Base-by-base conservation (phyloP, 805 yeast genomes). In the Starmera dryadoides region DNA sequence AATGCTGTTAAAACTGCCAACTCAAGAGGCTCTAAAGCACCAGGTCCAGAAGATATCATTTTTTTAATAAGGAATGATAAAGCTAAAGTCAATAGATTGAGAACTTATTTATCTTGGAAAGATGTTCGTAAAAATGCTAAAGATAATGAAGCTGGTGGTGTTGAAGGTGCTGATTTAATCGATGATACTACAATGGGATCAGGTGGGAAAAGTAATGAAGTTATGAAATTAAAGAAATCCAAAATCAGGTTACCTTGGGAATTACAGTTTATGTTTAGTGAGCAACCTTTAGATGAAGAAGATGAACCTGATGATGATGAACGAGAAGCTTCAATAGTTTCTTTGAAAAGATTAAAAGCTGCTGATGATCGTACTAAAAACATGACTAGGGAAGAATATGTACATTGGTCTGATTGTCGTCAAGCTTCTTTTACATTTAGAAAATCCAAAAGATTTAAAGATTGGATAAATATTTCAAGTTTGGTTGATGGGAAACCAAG, bases 351-450 rank as follows among this genome's bases (percentile, higher is more conserved):
- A 42, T 71, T 93, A 48, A 87, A 88, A 53, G 80, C 77, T 60
- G 97, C 97, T 4, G 98, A 93, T 61, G 96, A 93, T 37, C 71
- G 98, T 45, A 93, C 98, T 0, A 77, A 71, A 47, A 75, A 82
- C 49, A 93, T 93, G 98, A 93, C 98, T 1, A 83, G 80, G 55
- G 96, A 93, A 52, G 98, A 93, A 57, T 93, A 93, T 54, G 98
- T 89, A 15, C 98, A 93, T 58, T 93, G 98, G 97, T 86, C 96
- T 11, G 98, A 93, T 55, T 93, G 98, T 62, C 76, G 98, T 45
- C 98, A 93, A 60, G 98, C 98, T 1, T 81, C 94, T 42, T 93
- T 93, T 59, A 93, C 98, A 1, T 93, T 88, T 53, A 73, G 97
- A 49, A 93, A 93, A 58, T 84, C 85, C n/a, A 88, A 88, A 58